phyloP scores from a whole-genome alignment of 805 yeast genomes.

The Tetrapisispora arboricola region DNA sequence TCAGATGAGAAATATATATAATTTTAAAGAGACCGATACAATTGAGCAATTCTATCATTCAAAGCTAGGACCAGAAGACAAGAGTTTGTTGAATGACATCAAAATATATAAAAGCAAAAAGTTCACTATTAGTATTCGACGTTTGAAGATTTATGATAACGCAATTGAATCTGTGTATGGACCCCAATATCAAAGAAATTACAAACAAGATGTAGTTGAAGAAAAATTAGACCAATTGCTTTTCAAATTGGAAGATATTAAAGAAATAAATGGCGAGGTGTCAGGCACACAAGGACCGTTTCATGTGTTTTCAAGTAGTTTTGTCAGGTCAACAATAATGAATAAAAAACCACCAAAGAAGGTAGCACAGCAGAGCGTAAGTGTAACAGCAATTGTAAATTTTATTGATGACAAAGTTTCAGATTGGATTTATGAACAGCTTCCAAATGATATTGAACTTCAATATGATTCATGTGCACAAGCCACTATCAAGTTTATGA shows the following conservation, averaged over 20 bases:
- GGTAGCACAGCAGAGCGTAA: too few species aligned
- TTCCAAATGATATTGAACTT: neutral
- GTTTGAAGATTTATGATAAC: slow-evolving; percentile 25
- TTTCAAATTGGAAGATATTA: slow-evolving; percentile 5
- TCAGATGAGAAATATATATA: neutral
- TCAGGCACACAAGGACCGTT: slow-evolving; percentile 13
- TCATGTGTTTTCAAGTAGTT: slow-evolving; percentile 4
- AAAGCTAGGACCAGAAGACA: neutral
- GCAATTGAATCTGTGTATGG: slow-evolving; percentile 19
- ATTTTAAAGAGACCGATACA: slow-evolving; percentile 1
- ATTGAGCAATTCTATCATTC: neutral
- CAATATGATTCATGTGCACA: neutral
- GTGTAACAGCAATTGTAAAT: neutral
- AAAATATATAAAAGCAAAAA: slow-evolving; percentile 10
- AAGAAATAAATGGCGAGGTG: slow-evolving; percentile 1
- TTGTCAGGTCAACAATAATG: neutral
- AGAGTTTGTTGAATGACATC: neutral
- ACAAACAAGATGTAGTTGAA: slow-evolving; percentile 18
- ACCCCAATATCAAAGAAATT: slow-evolving; percentile 3
- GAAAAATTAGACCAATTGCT: slow-evolving; percentile 11
- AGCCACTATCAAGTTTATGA: neutral
- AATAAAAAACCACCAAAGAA: neutral
- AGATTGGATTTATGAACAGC: slow-evolving; percentile 3
- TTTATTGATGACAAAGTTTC: slow-evolving; percentile 9
- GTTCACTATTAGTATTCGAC: slow-evolving; percentile 24